phyloP scores from a whole-genome alignment of 768 basidiomycete genomes.

The Austroboletus festivus region DNA sequence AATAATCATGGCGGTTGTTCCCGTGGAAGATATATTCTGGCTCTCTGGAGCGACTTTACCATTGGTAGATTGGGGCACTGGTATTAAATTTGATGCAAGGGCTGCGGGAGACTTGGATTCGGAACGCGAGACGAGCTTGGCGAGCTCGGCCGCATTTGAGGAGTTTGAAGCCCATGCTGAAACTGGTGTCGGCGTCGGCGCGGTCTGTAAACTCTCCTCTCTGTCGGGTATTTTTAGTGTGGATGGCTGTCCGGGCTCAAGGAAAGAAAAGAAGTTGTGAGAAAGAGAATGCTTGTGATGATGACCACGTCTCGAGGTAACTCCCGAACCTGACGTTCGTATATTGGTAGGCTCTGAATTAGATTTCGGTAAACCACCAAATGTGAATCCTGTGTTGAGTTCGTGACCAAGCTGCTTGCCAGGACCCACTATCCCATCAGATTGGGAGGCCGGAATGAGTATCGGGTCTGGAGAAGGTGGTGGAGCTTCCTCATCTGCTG shows the following conservation, averaged over 20 bases:
- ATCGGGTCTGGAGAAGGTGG: slow-evolving; percentile 42
- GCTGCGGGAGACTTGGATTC: slow-evolving; percentile 22
- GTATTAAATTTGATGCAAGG: slow-evolving; percentile 11
- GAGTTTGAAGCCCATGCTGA: slow-evolving; percentile 70
- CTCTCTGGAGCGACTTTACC: background rate
- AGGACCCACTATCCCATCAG: slow-evolving; percentile 22
- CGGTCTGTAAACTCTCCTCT: slow-evolving; percentile 45
- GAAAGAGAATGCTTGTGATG: slow-evolving; percentile 94
- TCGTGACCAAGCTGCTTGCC: slow-evolving; percentile 35
- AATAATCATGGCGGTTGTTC: slow-evolving; percentile 19
- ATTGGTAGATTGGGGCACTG: background rate
- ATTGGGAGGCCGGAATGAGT: slow-evolving; percentile 41
- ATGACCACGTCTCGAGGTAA: slow-evolving; percentile 54
- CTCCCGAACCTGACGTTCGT: slow-evolving; percentile 14
- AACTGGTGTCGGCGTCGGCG: slow-evolving; percentile 57
- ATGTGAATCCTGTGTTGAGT: slow-evolving; percentile 58
- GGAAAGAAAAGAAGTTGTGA: slow-evolving; percentile 94
- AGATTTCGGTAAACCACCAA: slow-evolving; percentile 48
- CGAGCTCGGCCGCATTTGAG: slow-evolving; percentile 6
- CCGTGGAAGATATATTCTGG: slow-evolving; percentile 19
- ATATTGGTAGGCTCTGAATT: slow-evolving; percentile 19
- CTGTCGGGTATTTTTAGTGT: slow-evolving; percentile 11
- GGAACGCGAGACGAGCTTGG: slow-evolving; percentile 19
- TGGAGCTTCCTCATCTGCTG: slow-evolving; percentile 45
- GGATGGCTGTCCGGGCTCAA: slow-evolving; percentile 60